Evolutionary conservation across 257 asterid species (phyloP).

Genomic region (Solanum acaule): DNA sequence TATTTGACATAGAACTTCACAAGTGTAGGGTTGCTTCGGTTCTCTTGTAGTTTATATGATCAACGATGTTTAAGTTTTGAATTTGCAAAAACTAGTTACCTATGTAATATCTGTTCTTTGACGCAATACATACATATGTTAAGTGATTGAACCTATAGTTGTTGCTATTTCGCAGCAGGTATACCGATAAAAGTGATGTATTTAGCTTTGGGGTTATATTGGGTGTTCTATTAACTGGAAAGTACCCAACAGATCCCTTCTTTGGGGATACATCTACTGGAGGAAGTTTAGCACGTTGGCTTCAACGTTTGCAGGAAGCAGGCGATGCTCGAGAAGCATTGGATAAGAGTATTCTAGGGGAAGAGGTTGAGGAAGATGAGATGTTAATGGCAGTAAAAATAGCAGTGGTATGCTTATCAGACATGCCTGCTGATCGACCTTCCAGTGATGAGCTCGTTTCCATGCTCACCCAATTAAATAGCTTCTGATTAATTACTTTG

Average conservation of each 20-base stretch:
- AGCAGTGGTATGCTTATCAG: constrained; percentile 79
- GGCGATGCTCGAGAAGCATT: constrained; percentile 77
- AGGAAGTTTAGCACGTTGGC: constrained; percentile 85
- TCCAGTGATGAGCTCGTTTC: constrained; percentile 92
- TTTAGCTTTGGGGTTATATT: constrained; percentile 84
- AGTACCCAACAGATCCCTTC: constrained; percentile 62
- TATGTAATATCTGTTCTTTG: background rate
- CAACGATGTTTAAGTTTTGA: background rate
- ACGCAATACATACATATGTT: background rate
- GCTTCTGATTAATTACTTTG: constrained; percentile 36
- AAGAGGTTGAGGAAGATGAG: constrained; percentile 79
- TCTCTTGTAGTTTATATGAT: background rate
- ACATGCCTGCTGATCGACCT: constrained; percentile 85
- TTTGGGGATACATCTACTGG: constrained; percentile 43
- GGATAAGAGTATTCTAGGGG: constrained; percentile 72
- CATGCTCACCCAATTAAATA: constrained; percentile 84
- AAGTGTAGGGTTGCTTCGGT: background rate
- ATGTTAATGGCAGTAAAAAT: constrained; percentile 88
- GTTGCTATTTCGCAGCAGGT: constrained; percentile 24
- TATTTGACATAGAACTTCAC: background rate
- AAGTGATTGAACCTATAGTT: background rate
- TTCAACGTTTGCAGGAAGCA: constrained; percentile 62
- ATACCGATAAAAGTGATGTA: constrained; percentile 85
- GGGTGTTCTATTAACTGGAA: constrained; percentile 70
- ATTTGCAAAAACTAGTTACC: background rate